A percentile compares a stretch with the other conserved stretches of the same genome.
Evolutionary conservation across 257 asterid species (phyloP).

Genomic region (Solanum appendiculatum): DNA sequence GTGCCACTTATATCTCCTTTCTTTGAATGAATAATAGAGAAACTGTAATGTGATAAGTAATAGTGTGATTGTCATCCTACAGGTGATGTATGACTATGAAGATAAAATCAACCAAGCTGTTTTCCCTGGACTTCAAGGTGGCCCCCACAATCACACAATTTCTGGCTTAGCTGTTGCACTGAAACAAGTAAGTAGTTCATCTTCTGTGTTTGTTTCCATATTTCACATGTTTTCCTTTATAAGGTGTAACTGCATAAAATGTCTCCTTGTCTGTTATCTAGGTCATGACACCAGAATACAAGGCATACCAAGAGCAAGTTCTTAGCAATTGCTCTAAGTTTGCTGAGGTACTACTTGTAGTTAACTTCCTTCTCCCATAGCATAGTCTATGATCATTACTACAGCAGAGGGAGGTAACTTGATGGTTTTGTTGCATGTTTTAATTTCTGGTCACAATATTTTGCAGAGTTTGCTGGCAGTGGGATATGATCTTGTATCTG

Average conservation of each 20-base stretch:
- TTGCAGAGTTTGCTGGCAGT: slow-evolving; percentile 58
- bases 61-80: slow-evolving; percentile 5
- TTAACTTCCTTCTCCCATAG: neutral
- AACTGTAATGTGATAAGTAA: neutral
- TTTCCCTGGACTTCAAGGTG: slow-evolving; percentile 99
- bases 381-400: neutral
- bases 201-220: slow-evolving; percentile 12
- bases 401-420: neutral
- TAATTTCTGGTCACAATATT: neutral
- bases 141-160: slow-evolving; percentile 98
- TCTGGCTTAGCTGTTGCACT: slow-evolving; percentile 94
- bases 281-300: slow-evolving; percentile 94
- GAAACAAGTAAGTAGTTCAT: slow-evolving; percentile 74
- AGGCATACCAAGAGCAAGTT: slow-evolving; percentile 90
- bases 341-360: slow-evolving; percentile 51
- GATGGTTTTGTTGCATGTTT: neutral
- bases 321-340: slow-evolving; percentile 80
- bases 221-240: neutral
- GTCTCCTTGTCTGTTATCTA: slow-evolving; percentile 15
- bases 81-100: slow-evolving; percentile 86
- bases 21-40: neutral
- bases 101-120: slow-evolving; percentile 97
- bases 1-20: neutral
- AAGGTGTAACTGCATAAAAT: neutral
- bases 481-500: slow-evolving; percentile 87